A percentile compares a stretch with the other conserved stretches of the same genome.
Evolutionary conservation across 2,329 filamentous ascomycete species (phyloP).

Genomic region (Exophiala viscosa): DNA sequence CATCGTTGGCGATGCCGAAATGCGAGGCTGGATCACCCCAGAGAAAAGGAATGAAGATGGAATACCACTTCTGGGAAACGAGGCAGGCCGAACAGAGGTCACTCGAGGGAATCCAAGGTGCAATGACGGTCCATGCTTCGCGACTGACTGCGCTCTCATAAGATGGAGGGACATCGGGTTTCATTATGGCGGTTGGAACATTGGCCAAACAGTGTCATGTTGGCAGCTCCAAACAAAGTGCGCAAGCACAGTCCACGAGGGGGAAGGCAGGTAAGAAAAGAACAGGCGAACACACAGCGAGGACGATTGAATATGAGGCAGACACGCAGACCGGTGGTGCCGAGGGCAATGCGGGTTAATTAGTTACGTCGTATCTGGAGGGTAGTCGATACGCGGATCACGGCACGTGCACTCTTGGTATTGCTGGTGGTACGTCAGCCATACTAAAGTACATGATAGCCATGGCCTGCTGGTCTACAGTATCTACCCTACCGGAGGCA

Average conservation of each 20-base stretch:
- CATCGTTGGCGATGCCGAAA: slow-evolving; percentile 53
- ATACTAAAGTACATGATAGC: no score
- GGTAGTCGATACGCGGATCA: no score
- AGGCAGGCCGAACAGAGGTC: slow-evolving; percentile 55
- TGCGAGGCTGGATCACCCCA: slow-evolving; percentile 63
- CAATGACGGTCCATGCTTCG: slow-evolving; percentile 55
- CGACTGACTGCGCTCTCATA: slow-evolving; percentile 55
- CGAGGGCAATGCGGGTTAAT: no score
- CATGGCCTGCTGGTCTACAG: no score
- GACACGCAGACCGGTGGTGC: no score
- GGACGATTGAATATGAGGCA: no score
- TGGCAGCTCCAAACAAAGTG: background rate
- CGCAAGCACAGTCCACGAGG: background rate
- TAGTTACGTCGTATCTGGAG: no score
- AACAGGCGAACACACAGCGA: no score
- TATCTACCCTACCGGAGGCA: no score
- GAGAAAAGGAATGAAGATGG: slow-evolving; percentile 55
- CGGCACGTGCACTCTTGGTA: no score
- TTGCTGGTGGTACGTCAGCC: no score
- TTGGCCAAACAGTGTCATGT: slow-evolving; percentile 5
- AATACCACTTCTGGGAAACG: slow-evolving; percentile 57
- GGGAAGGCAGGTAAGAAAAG: background rate
- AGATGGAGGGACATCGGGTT: slow-evolving; percentile 52
- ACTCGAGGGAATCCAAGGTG: slow-evolving; percentile 53
- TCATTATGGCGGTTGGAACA: slow-evolving; percentile 14